Conservation (phyloP, 306 rosid genomes). For the Rosa multiflora region DNA sequence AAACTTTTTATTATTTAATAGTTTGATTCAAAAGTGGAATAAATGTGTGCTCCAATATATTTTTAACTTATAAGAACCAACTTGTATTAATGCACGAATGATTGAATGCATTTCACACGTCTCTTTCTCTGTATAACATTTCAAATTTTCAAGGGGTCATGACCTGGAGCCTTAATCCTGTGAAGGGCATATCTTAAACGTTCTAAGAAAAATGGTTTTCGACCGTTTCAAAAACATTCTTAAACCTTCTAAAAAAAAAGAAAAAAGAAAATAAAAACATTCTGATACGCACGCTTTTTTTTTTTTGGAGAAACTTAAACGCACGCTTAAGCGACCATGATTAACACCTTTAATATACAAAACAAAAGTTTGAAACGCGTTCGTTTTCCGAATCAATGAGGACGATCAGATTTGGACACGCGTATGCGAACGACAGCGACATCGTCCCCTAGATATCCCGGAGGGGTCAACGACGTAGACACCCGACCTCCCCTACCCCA, state of each 20-base stretch:
- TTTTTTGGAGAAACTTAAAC: neutral
- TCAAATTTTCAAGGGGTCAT: too few species aligned
- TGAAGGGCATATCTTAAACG: too few species aligned
- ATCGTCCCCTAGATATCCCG: neutral
- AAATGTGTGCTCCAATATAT: too few species aligned
- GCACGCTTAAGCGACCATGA: neutral
- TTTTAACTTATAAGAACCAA: too few species aligned
- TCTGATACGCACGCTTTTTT: neutral
- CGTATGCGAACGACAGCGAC: neutral
- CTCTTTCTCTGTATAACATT: too few species aligned
- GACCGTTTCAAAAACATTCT: neutral
- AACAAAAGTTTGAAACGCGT: neutral
- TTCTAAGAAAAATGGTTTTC: neutral
- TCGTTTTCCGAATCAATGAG: neutral
- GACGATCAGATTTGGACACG: conserved; percentile 10
- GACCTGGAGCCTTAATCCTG: too few species aligned
- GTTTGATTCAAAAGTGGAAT: too few species aligned
- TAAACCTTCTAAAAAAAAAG: too few species aligned
- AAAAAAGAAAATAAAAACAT: too few species aligned
- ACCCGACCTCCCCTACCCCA: conserved; percentile 1
- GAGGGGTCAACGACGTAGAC: conserved; percentile 35
- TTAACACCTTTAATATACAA: neutral
- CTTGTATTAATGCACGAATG: too few species aligned
- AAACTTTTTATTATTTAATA: too few species aligned
- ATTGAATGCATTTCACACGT: too few species aligned